Conservation (phyloP, 2,329 filamentous ascomycete species). For the Microcera coccophila region DNA sequence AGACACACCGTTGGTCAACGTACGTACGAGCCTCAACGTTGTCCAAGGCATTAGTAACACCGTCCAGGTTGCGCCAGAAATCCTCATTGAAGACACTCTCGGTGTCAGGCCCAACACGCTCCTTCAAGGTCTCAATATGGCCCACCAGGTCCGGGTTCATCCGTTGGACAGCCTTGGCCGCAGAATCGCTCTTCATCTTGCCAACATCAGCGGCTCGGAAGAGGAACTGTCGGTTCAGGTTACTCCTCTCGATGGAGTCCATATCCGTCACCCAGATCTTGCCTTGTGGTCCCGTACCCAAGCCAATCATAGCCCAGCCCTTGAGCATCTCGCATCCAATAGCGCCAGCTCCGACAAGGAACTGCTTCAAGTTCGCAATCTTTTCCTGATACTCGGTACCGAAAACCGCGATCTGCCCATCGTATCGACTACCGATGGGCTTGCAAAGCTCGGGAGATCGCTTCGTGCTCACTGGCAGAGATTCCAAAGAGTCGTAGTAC, state of each 20-base stretch:
- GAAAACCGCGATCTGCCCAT: slow-evolving; percentile 96
- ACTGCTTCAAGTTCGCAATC: slow-evolving; percentile 83
- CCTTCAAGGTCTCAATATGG: slow-evolving; percentile 80
- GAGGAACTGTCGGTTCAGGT: slow-evolving; percentile 93
- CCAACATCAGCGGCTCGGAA: slow-evolving; percentile 94
- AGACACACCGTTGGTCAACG: slow-evolving; percentile 92
- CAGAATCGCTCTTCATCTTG: slow-evolving; percentile 93
- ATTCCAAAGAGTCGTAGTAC: slow-evolving; percentile 98
- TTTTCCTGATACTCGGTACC: slow-evolving; percentile 92
- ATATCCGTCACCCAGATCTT: slow-evolving; percentile 94
- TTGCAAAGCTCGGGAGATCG: slow-evolving; percentile 86
- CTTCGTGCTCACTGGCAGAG: slow-evolving; percentile 69
- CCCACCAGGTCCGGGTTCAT: slow-evolving; percentile 94
- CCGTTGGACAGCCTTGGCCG: slow-evolving; percentile 78
- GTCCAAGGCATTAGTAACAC: slow-evolving; percentile 94
- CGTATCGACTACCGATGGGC: slow-evolving; percentile 80
- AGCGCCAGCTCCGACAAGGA: slow-evolving; percentile 91
- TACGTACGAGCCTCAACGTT: slow-evolving; percentile 97
- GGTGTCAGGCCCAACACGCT: slow-evolving; percentile 86
- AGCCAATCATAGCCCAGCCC: slow-evolving; percentile 99
- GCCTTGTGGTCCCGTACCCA: slow-evolving; percentile 82
- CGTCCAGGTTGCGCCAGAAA: slow-evolving; percentile 85
- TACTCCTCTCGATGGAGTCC: slow-evolving; percentile 98
- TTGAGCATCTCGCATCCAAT: slow-evolving; percentile 99
- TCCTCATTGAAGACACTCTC: slow-evolving; percentile 91